Conservation (phyloP, 2,329 filamentous ascomycete species). For the Ophiosphaerella narmari region DNA sequence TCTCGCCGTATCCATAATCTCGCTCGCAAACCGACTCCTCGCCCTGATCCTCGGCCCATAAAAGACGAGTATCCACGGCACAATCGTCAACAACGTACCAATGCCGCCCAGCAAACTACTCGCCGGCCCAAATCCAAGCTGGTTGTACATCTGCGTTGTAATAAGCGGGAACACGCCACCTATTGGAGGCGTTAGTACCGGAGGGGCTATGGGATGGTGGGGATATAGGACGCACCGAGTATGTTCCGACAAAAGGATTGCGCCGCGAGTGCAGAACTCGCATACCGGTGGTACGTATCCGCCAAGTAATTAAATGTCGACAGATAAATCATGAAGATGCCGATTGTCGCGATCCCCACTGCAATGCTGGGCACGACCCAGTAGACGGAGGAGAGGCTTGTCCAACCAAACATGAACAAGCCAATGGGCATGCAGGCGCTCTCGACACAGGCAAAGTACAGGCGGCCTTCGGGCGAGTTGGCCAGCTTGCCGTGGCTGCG, state of each 20-base stretch:
- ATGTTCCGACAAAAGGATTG: slow-evolving; percentile 87
- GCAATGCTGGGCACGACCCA: slow-evolving; percentile 76
- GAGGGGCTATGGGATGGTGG: too few species aligned
- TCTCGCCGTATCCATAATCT: slow-evolving; percentile 29
- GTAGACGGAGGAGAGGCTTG: slow-evolving; percentile 63
- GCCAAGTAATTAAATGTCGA: slow-evolving; percentile 93
- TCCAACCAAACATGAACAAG: slow-evolving; percentile 81
- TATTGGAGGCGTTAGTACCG: slow-evolving; percentile 9
- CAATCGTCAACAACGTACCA: slow-evolving; percentile 67
- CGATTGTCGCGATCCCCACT: slow-evolving; percentile 78
- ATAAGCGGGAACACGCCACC: slow-evolving; percentile 79
- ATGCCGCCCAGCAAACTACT: slow-evolving; percentile 78
- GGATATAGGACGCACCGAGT: slow-evolving; percentile 53
- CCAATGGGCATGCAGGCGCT: slow-evolving; percentile 77
- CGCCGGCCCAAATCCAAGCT: slow-evolving; percentile 71
- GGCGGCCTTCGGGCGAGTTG: slow-evolving; percentile 69
- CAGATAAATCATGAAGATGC: slow-evolving; percentile 75
- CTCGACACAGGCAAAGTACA: slow-evolving; percentile 83
- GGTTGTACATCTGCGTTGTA: slow-evolving; percentile 72
- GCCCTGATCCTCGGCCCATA: slow-evolving; percentile 77
- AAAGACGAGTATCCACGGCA: slow-evolving; percentile 86
- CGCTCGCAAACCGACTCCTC: slow-evolving; percentile 73
- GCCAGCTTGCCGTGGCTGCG: slow-evolving; percentile 48
- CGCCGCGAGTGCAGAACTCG: slow-evolving; percentile 82
- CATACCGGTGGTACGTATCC: slow-evolving; percentile 83